Base-by-base conservation (phyloP, 257 asterid genomes). In the Cordia subcordata region DNA sequence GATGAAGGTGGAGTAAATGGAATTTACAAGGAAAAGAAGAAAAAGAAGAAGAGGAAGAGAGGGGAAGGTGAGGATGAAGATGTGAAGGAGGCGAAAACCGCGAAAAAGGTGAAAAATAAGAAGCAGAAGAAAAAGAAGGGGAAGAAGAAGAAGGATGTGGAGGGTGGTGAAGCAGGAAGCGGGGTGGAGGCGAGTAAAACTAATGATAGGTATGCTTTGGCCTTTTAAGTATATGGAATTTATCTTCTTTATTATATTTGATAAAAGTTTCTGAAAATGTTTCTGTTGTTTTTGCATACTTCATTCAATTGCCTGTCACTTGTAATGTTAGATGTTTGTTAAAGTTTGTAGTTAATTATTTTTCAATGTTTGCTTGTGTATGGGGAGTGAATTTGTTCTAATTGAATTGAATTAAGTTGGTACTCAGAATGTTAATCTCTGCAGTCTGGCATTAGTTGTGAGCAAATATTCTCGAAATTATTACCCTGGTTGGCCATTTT, bases 151-250 rank as follows among this genome's bases (percentile, higher is more conserved):
- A 62, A 39, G 55, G 57, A 22, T 57, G 72, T 55, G 38, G 61
- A 49, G 47, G 75, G 62, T 56, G 67, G 11, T 49, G 67, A 54
- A 60, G 72, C 75, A 65, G 65, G 5, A 53, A 58, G 51, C 54
- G 77, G 57, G 57, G 51, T 61, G 39, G 76, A 67, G 55, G 20
- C 68, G 10, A 20, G 52, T 49, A 66, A 42, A 54, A 58, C 57
- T 67, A 68, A 5, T 60, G 69, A 53, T 13, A 75, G 85, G 96
- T 81, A 76, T 42, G 75, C 4, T n/a, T 50, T 50, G 13, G 6
- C 4, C 20, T n/a, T 50, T 55, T 44, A 4, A 49, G 5, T 13
- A 45, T 20, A 5, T 46, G 8, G 12, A 27, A 46, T 23, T 49
- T 27, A 37, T 45, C 45, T 64, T 44, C 13, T 32, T 8, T 5